These are phyloP conservation scores for Fusarium pseudonygamai DNA, from an alignment of 2,329 filamentous ascomycete genomes.

Conservation along the genomic window DNA sequence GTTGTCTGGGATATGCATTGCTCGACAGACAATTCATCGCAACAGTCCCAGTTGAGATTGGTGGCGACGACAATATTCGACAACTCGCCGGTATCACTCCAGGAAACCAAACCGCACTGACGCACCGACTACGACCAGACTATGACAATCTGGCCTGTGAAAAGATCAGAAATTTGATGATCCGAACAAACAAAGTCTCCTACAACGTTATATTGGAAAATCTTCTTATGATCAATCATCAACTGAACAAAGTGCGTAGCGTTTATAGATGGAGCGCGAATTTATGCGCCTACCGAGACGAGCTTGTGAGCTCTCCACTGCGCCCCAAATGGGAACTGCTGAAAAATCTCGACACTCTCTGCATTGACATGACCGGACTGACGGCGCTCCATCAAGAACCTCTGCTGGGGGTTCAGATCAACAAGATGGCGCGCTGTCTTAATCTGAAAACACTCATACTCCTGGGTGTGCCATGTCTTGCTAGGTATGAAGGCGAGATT, in stretches of 20 bases:
- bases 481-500: not conserved
- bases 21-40: not conserved
- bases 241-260: not conserved
- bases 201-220: not conserved
- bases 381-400: not conserved
- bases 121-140: not conserved
- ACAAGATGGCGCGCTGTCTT: not conserved
- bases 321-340: not conserved
- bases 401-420: not conserved
- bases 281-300: not conserved
- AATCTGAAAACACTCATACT: not conserved
- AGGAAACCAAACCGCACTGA: not conserved
- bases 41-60: not conserved
- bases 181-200: not conserved
- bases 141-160: not conserved
- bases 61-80: not conserved
- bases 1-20: not conserved
- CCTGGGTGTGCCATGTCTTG: not conserved
- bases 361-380: not conserved
- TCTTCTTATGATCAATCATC: rapidly evolving
- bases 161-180: not conserved
- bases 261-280: not conserved
- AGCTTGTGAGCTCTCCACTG: not conserved
- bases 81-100: not conserved
- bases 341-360: not conserved